Evolutionary conservation across 306 rosid species (phyloP).

Genomic region (Vachellia pachyceras): DNA sequence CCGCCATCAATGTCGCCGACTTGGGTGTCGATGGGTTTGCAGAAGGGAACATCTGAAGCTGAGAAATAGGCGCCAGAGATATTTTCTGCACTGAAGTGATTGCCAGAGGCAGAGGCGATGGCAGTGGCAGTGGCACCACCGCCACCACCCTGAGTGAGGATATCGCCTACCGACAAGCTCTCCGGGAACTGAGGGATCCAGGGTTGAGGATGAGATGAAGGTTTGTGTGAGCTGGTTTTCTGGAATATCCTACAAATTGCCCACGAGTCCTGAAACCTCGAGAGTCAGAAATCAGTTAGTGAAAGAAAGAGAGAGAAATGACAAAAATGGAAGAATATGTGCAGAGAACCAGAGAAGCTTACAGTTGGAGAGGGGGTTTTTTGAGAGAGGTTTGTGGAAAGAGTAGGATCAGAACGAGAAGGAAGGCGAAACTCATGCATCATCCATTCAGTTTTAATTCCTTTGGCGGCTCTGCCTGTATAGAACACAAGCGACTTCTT

Average conservation of each 20-base stretch:
- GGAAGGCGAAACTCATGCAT: slow-evolving; percentile 91
- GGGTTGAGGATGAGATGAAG: slow-evolving; percentile 62
- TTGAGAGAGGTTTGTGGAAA: slow-evolving; percentile 53
- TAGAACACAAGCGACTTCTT: slow-evolving; percentile 89
- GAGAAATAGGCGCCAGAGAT: slow-evolving; percentile 42
- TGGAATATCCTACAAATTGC: slow-evolving; percentile 88
- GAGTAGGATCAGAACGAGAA: slow-evolving; percentile 39
- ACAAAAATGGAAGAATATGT: background rate
- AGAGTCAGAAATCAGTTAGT: background rate
- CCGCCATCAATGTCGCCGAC: no score
- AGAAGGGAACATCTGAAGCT: slow-evolving; percentile 42
- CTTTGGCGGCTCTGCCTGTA: slow-evolving; percentile 81
- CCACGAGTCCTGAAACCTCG: slow-evolving; percentile 77
- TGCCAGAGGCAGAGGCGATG: slow-evolving; percentile 30
- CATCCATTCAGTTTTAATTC: slow-evolving; percentile 90
- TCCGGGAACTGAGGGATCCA: slow-evolving; percentile 64
- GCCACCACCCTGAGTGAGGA: slow-evolving; percentile 43
- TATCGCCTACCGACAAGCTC: slow-evolving; percentile 43
- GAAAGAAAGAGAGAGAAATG: slow-evolving; percentile 9
- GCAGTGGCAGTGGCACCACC: slow-evolving; percentile 11
- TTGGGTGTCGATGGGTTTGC: slow-evolving; percentile 35
- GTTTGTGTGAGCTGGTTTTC: slow-evolving; percentile 76
- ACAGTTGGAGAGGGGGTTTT: slow-evolving; percentile 66
- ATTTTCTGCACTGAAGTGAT: slow-evolving; percentile 48
- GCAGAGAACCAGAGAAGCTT: slow-evolving; percentile 13